Conservation (phyloP, 2,329 filamentous ascomycete species). For the Cryphonectria japonica region DNA sequence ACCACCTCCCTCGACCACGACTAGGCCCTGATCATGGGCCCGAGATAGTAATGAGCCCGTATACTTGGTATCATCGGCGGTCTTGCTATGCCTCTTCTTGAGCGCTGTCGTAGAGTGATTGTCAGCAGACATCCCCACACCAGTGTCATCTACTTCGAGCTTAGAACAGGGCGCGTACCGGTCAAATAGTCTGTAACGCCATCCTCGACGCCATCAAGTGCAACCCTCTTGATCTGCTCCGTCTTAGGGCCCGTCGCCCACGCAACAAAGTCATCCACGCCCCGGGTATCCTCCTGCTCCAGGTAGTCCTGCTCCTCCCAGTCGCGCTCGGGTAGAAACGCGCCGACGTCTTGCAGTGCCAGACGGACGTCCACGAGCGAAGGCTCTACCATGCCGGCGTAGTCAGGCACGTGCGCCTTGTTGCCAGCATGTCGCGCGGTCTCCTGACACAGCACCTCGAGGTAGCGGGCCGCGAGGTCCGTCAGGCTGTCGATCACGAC, state of each 20-base stretch:
- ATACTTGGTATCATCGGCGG: slow-evolving; percentile 83
- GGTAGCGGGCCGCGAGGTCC: slow-evolving; percentile 81
- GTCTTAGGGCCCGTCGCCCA: slow-evolving; percentile 80
- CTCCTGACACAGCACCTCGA: slow-evolving; percentile 72
- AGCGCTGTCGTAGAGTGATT: slow-evolving; percentile 55
- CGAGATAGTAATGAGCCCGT: slow-evolving; percentile 83
- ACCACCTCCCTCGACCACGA: slow-evolving; percentile 77
- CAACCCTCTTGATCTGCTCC: slow-evolving; percentile 80
- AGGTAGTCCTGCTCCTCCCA: slow-evolving; percentile 69
- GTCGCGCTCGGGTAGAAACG: slow-evolving; percentile 70
- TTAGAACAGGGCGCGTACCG: slow-evolving; percentile 47
- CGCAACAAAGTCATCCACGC: slow-evolving; percentile 75
- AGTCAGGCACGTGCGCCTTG: slow-evolving; percentile 67
- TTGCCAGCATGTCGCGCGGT: slow-evolving; percentile 73
- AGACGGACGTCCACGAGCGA: slow-evolving; percentile 80
- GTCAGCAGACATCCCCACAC: not conserved
- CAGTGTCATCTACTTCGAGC: not conserved
- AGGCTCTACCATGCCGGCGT: slow-evolving; percentile 57
- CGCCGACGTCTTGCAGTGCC: slow-evolving; percentile 81
- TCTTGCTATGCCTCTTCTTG: slow-evolving; percentile 92
- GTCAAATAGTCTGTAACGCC: slow-evolving; percentile 70
- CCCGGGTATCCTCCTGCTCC: slow-evolving; percentile 75
- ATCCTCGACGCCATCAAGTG: slow-evolving; percentile 67
- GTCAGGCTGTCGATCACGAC: slow-evolving; percentile 86
- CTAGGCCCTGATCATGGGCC: slow-evolving; percentile 68